Base-by-base conservation (phyloP, 176 grass and related monocot genomes). In the Oryza australiensis region DNA sequence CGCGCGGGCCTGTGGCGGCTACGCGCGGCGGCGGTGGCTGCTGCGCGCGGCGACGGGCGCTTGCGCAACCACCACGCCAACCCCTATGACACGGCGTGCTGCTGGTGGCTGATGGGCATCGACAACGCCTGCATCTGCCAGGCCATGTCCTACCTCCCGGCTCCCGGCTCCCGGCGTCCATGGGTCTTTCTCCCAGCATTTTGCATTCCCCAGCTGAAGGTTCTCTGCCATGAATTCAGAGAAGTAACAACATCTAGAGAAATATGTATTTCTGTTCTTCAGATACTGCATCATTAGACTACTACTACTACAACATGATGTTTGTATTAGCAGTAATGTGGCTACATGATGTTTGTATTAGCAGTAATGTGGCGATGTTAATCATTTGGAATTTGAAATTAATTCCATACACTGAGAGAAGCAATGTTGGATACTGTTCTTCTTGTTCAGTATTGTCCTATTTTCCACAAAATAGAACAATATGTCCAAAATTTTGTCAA, bases 71-170 rank as follows among this genome's bases (percentile, higher is more conserved):
- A 68, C 27, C 42, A 30, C 3, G 62, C 68, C 1, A 73, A 92
- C 48, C 89, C 93, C 8, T 84, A 87, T 74, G 90, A 93, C 84
- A 88, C 94, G 5, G 90, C 88, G 15, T 96, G 93, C 74, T 96
- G 94, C 90, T 80, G 90, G 11, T 83, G 94, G 3, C 90, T 96
- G 20, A 86, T 80, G 83, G 86, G 91, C 62, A 85, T 93, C 34
- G 88, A 96, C 70, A 87, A 89, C 64, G 88, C 86, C 11, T 96
- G 94, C 84, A 84, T 96, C 83, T 96, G 94, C 73, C 88, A 93
- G 68, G 66, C 85, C 77, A 86, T 96, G 78, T 78, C 83, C 2
- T 89, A 64, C 68, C 88, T 96, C 45, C 90, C 90, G 0, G 75
- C 82, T 20, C 70, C 87, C 0, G 94, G 94, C 29, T 96, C 90